Conservation (phyloP, 2,329 filamentous ascomycete genomes). For the Aschersonia sp. region DNA sequence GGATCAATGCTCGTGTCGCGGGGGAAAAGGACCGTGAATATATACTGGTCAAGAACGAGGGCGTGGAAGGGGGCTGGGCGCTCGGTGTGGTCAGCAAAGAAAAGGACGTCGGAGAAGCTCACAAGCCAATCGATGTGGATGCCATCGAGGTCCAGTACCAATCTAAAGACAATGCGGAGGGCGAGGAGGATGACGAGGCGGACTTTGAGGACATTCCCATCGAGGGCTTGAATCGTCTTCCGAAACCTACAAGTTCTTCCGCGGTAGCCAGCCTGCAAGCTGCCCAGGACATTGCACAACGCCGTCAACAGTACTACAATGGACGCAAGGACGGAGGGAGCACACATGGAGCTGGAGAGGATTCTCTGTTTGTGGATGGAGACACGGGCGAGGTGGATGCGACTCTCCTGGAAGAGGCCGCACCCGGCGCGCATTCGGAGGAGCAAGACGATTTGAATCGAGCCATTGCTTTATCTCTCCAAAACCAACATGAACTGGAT, state of each 20-base stretch:
- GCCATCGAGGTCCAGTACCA: constrained; percentile 42
- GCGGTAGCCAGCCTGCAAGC: constrained; percentile 10
- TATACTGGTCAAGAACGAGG: constrained; percentile 88
- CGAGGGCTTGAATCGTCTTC: constrained; percentile 73
- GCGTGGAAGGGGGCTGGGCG: constrained; percentile 90
- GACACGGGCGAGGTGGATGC: constrained; percentile 10
- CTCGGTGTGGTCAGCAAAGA: constrained; percentile 82
- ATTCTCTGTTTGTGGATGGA: constrained; percentile 33
- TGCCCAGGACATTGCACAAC: constrained; percentile 10
- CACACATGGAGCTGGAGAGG: constrained; percentile 27
- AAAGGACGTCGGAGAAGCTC: constrained; percentile 61
- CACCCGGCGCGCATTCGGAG: constrained; percentile 22
- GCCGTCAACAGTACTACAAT: constrained; percentile 14
- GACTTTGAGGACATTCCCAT: constrained; percentile 91
- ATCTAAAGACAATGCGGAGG: constrained; percentile 42
- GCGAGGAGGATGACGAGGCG: constrained; percentile 57
- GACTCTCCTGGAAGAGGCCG: constrained; percentile 12
- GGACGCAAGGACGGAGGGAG: constrained; percentile 5
- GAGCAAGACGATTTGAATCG: constrained; percentile 52
- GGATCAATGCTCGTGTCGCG: constrained; percentile 52
- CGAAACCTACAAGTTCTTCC: constrained; percentile 31
- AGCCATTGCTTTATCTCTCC: constrained; percentile 76
- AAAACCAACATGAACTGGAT: constrained; percentile 37
- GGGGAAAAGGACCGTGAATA: constrained; percentile 88
- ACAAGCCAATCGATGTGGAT: constrained; percentile 90